Conservation (phyloP, 176 grass and related monocot genomes). For the Oryza meyeriana region DNA sequence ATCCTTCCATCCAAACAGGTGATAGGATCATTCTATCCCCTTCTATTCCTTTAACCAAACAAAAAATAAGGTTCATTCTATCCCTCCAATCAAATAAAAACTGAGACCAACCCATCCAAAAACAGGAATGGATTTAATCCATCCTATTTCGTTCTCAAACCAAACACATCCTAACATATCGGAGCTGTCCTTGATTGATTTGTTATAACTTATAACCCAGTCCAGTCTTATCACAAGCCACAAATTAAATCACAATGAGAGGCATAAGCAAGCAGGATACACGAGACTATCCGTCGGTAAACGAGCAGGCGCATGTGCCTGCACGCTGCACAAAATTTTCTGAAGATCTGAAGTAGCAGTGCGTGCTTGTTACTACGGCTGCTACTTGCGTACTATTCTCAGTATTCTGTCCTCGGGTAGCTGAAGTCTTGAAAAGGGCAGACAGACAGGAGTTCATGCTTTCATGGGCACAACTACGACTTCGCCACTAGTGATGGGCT, state of each 20-base stretch:
- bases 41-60: too few relatives aligned
- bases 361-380: neutral
- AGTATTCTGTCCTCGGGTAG: neutral
- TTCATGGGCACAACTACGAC: neutral
- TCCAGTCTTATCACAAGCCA: neutral
- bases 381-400: neutral
- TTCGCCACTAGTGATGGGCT: neutral
- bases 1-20: too few relatives aligned
- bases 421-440: neutral
- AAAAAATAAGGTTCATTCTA: too few relatives aligned
- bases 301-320: conserved; percentile 1
- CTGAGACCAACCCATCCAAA: too few relatives aligned
- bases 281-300: neutral
- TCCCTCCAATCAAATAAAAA: too few relatives aligned
- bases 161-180: too few relatives aligned
- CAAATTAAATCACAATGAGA: neutral
- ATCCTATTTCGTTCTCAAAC: too few relatives aligned
- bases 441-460: neutral
- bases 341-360: neutral
- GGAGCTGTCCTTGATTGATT: neutral
- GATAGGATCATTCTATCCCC: too few relatives aligned
- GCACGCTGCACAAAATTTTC: conserved; percentile 7
- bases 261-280: neutral
- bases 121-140: too few relatives aligned
- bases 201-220: too few relatives aligned